phyloP scores from a whole-genome alignment of 305 asterid species.

The Fraxinus baroniana region DNA sequence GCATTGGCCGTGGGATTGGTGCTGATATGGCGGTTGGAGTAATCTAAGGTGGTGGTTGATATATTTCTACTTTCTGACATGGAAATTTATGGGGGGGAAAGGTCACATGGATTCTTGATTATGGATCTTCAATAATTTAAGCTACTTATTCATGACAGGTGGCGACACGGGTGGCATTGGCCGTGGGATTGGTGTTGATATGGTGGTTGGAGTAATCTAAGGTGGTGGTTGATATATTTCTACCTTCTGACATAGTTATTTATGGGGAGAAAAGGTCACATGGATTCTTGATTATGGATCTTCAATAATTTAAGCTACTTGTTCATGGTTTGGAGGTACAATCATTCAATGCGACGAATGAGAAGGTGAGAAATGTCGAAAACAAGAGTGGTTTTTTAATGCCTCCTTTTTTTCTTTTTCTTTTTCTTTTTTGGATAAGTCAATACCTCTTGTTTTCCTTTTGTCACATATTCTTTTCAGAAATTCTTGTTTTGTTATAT shows the following conservation, averaged over 20 bases:
- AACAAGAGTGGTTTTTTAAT: neutral
- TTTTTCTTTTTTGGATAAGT: neutral
- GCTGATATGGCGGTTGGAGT: no score
- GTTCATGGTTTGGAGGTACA: slow-evolving; percentile 35
- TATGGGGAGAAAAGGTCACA: slow-evolving; percentile 10
- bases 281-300: slow-evolving; percentile 24
- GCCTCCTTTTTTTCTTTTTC: neutral
- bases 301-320: slow-evolving; percentile 11
- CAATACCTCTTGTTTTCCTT: neutral
- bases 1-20: neutral
- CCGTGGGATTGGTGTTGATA: no score
- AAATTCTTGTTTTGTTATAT: slow-evolving; percentile 20
- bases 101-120: no score
- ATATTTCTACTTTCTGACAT: no score
- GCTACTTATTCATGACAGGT: no score
- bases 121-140: no score
- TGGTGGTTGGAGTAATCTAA: no score
- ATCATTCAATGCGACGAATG: slow-evolving; percentile 31
- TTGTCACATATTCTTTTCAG: slow-evolving; percentile 27
- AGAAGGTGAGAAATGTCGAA: slow-evolving; percentile 17
- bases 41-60: no score
- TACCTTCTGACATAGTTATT: no score
- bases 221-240: no score
- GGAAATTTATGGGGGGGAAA: no score
- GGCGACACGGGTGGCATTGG: no score